phyloP scores from a whole-genome alignment of 2,329 filamentous ascomycete species.

The Colletotrichum navitas region DNA sequence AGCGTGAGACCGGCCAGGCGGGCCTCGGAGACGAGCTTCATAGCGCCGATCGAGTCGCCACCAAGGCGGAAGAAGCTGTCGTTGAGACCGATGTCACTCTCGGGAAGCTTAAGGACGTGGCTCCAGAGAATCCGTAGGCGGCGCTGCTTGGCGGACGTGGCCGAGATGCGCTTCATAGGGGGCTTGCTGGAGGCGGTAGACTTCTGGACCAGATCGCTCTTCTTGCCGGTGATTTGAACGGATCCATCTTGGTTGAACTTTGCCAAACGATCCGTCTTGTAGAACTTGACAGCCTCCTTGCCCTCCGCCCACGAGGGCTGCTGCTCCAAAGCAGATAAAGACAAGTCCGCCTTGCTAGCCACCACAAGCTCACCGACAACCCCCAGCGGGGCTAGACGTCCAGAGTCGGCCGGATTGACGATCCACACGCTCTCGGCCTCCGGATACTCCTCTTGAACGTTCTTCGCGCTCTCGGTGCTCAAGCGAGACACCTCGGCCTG shows the following conservation, averaged over 20 bases:
- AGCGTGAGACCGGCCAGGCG: slow-evolving; percentile 61
- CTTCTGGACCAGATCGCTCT: slow-evolving; percentile 35
- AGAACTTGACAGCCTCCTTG: slow-evolving; percentile 49
- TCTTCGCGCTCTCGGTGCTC: slow-evolving; percentile 45
- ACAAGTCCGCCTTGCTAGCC: slow-evolving; percentile 47
- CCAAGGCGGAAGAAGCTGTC: slow-evolving; percentile 73
- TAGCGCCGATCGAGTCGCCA: slow-evolving; percentile 71
- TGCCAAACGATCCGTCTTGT: slow-evolving; percentile 56
- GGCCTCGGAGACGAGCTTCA: slow-evolving; percentile 70
- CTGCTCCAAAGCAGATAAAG: slow-evolving; percentile 45
- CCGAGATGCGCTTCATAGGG: slow-evolving; percentile 51
- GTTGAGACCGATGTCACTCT: slow-evolving; percentile 63
- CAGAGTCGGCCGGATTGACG: slow-evolving; percentile 52
- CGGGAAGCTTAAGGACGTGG: slow-evolving; percentile 57
- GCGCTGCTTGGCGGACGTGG: slow-evolving; percentile 57
- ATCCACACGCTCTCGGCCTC: slow-evolving; percentile 54
- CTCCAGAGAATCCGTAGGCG: slow-evolving; percentile 63
- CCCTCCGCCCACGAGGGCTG: slow-evolving; percentile 50
- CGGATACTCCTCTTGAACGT: slow-evolving; percentile 45
- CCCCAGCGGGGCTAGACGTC: slow-evolving; percentile 55
- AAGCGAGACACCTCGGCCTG: slow-evolving; percentile 49
- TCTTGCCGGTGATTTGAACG: slow-evolving; percentile 49
- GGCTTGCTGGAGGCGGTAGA: slow-evolving; percentile 24
- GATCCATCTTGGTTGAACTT: slow-evolving; percentile 52
- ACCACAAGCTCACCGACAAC: slow-evolving; percentile 60